Evolutionary conservation across 176 grass and related monocot species (phyloP), one percentile per base, ranked within the genome.

Genomic region (Juncus inflexus): DNA sequence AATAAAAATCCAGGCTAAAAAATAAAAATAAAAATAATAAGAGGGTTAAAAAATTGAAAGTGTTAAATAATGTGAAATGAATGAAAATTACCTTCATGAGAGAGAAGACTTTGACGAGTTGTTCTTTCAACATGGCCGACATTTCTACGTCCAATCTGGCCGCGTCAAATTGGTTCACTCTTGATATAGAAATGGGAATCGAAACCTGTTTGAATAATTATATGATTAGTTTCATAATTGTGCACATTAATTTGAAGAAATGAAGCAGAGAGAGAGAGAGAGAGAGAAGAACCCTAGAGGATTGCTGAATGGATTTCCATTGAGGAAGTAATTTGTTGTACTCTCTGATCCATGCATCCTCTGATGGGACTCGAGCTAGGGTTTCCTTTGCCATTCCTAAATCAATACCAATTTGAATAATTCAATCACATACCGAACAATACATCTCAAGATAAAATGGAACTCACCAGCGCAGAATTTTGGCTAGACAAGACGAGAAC

Each of bases 101-200:
- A 78, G 82, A 81, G 64, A 97, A 97, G 10, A 97, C 88, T 81
- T 97, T 97, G 60, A 97, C 80, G 10, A 97, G 56, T 61, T 97
- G 92, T 81, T 97, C 92, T 73, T 97, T 97, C 79, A 97, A 57
- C 92, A 97, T 97, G 60, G 87, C 88, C 3, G 92, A 86, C 92
- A 97, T 91, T 63, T 97, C 92, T 5, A 91, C 80, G 72, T 97
- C 92, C 37, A 97, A 65, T 74, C 87, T 83, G 10, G 85, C 92
- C 7, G 92, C 87, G 60, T 97, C 92, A 16, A 97, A 97, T 65
- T 97, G 92, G 80, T 91, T 91, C 13, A 97, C 92, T 83, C 87
- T 79, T 73, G 92, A 97, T 77, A 89, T 86, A 4, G 82, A 73
- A 57, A 97, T 75, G 10, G 85, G 87, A 67, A 91, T 81, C 55